Evolutionary conservation across 1,284 basidiomycete genomes (phyloP), one percentile per base, ranked within the genome.

Genomic region (Ganoderma meredithae): DNA sequence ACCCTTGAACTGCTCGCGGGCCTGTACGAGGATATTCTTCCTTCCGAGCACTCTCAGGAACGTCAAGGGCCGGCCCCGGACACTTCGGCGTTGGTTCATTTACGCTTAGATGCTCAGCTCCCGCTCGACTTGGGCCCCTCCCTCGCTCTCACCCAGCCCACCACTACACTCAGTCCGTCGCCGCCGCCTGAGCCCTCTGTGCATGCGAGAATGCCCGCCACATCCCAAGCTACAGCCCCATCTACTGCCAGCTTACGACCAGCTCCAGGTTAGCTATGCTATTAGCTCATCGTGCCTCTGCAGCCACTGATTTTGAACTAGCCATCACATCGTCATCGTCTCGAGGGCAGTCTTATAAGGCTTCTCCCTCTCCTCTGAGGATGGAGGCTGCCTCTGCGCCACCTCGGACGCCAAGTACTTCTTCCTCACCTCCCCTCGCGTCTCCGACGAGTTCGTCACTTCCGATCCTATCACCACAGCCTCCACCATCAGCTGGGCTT

Each of bases 1-100:
- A 78, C 82, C 25, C 76, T 93, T 33, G 91, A 94, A 73, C 79
- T 84, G 27, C 81, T 93, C 78, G 87, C 86, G 36, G 86, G 83
- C 19, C 72, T 82, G 31, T 74, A 72, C 63, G 75, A 73, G 63
- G 68, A 71, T 39, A 70, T 73, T 13, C 60, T 68, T 49, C 67
- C 67, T 33, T 61, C 44, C 33, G 59, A 63, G 47, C 55, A 65
- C 22, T 63, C 63, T 58, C 64, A 60, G 65, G 72, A 47, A 62
- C 63, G 55, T 33, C 58, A 60, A 40, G 58, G 36, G 39, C 60
- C 58, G 65, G 62, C 62, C 39, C 66, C 69, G 62, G 69, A 59
- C 52, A 56, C 69, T 22, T 62, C 63, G 55, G 60, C 62, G 27
- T 56, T 71, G 58, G 69, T 66, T 60, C 71, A 70, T 66, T 69